A percentile compares a stretch with the other conserved stretches of the same genome.
Evolutionary conservation across 306 rosid species (phyloP).

Genomic region (Fragaria ananassa): DNA sequence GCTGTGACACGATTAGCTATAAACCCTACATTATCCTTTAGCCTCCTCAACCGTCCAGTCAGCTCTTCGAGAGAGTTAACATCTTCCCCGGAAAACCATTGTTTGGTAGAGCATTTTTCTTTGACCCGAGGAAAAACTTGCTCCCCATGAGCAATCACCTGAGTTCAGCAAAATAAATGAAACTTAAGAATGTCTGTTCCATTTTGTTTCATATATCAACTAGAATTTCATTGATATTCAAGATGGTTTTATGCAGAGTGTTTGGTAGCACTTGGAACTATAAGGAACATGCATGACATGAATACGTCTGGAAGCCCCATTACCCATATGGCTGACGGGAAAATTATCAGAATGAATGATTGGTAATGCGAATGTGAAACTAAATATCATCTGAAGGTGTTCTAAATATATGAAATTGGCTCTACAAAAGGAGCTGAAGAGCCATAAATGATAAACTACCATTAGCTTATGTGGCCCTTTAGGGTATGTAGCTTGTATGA

Average conservation of each 20-base stretch:
- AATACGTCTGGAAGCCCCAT: not conserved
- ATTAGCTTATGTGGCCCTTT: not conserved
- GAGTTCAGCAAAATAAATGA: conserved; percentile 24
- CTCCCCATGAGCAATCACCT: conserved; percentile 92
- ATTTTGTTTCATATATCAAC: conserved; percentile 17
- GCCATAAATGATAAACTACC: not conserved
- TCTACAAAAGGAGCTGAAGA: not conserved
- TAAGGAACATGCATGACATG: conserved; percentile 2
- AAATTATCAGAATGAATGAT: not conserved
- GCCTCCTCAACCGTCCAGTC: conserved; percentile 74
- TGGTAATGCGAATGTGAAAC: too few relatives aligned
- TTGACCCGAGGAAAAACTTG: conserved; percentile 89
- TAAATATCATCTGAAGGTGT: too few relatives aligned
- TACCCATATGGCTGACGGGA: not conserved
- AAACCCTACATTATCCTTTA: conserved; percentile 92
- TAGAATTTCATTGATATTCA: not conserved
- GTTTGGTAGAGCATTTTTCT: conserved; percentile 83
- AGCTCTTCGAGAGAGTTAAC: conserved; percentile 74
- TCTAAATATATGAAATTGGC: not conserved
- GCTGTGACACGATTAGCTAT: conserved; percentile 85
- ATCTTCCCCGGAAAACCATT: conserved; percentile 73
- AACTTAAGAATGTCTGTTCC: conserved; percentile 21
- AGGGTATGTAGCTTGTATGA: not conserved
- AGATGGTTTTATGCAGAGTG: not conserved
- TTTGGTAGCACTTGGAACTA: not conserved